Percentiles rank a stretch among this genome's conserved stretches.
Evolutionary conservation across 2,329 filamentous ascomycete genomes (phyloP).

Genomic region (Torrubiella hemipterigena): DNA sequence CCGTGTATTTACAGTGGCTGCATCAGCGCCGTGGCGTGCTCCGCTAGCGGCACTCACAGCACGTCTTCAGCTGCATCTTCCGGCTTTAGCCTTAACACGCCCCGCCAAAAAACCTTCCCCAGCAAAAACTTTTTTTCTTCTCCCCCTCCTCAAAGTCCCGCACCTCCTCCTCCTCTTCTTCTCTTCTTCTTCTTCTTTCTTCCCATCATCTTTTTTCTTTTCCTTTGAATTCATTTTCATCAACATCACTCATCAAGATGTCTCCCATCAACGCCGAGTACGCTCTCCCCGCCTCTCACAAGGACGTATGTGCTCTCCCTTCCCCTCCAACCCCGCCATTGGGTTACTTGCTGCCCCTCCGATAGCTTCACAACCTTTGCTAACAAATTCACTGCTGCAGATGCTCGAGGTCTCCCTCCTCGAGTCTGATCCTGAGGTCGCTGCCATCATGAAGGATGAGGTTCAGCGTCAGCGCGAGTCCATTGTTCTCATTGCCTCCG

Average conservation of each 20-base stretch:
- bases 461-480: slow-evolving; percentile 96
- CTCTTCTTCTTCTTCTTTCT: slow-evolving; percentile 4
- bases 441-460: slow-evolving; percentile 92
- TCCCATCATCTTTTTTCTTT: slow-evolving; percentile 4
- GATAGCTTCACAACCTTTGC: slow-evolving; percentile 6
- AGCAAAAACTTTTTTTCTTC: slow-evolving; percentile 1
- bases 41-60: too few relatives aligned
- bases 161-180: slow-evolving; percentile 3
- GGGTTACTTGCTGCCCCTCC: slow-evolving; percentile 1
- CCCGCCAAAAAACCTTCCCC: background rate
- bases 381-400: slow-evolving; percentile 35
- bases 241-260: slow-evolving; percentile 23
- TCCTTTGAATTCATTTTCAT: slow-evolving; percentile 3
- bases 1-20: too few relatives aligned
- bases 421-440: slow-evolving; percentile 87
- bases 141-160: slow-evolving; percentile 1
- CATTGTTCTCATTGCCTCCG: slow-evolving; percentile 95
- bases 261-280: slow-evolving; percentile 31
- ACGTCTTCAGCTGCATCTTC: too few relatives aligned
- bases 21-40: too few relatives aligned
- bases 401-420: slow-evolving; percentile 93
- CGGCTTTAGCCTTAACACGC: too few relatives aligned
- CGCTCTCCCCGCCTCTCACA: slow-evolving; percentile 41
- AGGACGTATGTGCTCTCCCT: slow-evolving; percentile 31
- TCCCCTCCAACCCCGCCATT: background rate